Conservation (phyloP, 495 filamentous ascomycete species). For the Penicillium chermesinum region DNA sequence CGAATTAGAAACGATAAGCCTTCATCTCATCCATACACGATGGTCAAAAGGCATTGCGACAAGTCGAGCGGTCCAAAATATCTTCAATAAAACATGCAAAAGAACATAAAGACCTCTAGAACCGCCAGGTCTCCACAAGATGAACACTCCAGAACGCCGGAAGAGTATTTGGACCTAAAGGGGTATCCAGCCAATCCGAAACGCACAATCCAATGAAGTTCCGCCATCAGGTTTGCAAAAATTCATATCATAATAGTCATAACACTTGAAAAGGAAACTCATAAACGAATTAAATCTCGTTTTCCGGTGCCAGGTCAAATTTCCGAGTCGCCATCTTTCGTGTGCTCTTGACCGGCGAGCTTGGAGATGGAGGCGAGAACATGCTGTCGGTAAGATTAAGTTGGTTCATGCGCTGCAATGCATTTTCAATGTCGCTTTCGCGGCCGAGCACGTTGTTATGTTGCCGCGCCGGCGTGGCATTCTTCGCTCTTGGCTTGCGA, state of each 20-base stretch:
- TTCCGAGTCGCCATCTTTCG: conserved; percentile 52
- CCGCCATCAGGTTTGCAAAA: neutral
- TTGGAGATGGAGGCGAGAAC: conserved; percentile 26
- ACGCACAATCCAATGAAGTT: conserved; percentile 1
- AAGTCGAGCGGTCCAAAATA: neutral
- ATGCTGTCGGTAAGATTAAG: conserved; percentile 39
- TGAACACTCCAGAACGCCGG: conserved; percentile 18
- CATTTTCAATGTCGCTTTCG: conserved; percentile 42
- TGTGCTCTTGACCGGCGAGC: conserved; percentile 40
- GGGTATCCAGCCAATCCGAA: conserved; percentile 14
- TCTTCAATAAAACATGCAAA: neutral
- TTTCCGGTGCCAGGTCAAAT: conserved; percentile 53
- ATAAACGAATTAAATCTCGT: conserved; percentile 31
- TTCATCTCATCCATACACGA: too few relatives aligned
- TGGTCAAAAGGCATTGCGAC: neutral
- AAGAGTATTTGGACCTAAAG: conserved; percentile 10
- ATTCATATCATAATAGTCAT: conserved; percentile 22
- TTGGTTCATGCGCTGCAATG: conserved; percentile 40
- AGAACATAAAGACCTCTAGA: neutral
- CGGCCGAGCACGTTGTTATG: conserved; percentile 30
- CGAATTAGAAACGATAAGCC: neutral
- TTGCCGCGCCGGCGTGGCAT: conserved; percentile 19
- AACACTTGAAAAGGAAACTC: neutral
- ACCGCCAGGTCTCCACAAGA: conserved; percentile 1
- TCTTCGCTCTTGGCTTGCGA: conserved; percentile 34